Evolutionary conservation across 1,284 basidiomycete genomes (phyloP).

Genomic region (Malassezia obtusa): DNA sequence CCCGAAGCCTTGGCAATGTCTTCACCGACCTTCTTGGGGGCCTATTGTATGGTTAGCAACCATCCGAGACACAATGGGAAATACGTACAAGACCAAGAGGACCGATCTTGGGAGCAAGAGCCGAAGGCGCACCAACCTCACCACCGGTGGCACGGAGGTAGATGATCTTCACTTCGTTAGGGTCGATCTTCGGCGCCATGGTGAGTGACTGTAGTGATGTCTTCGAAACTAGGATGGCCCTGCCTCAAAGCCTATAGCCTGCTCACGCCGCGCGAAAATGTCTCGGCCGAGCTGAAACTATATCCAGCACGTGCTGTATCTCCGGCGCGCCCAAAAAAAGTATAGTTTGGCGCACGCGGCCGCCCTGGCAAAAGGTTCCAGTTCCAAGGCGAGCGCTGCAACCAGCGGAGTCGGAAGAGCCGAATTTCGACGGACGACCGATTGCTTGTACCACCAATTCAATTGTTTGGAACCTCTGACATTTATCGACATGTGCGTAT

Average conservation of each 20-base stretch:
- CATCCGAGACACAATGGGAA: neutral
- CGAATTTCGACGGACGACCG: slow-evolving; percentile 1
- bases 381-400: slow-evolving; percentile 1
- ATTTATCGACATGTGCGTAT: slow-evolving; percentile 14
- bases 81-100: slow-evolving; percentile 89
- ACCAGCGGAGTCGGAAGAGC: neutral
- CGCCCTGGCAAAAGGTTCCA: neutral
- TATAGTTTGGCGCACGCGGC: slow-evolving; percentile 18
- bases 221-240: slow-evolving; percentile 11
- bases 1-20: slow-evolving; percentile 99
- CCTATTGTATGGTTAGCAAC: slow-evolving; percentile 54
- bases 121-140: slow-evolving; percentile 98
- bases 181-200: slow-evolving; percentile 56
- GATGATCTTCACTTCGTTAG: slow-evolving; percentile 94
- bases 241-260: neutral
- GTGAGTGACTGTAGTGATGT: slow-evolving; percentile 26
- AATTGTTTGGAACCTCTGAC: slow-evolving; percentile 14
- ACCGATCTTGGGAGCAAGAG: slow-evolving; percentile 98
- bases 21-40: slow-evolving; percentile 99
- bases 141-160: slow-evolving; percentile 98
- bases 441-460: slow-evolving; percentile 17
- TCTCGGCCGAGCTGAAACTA: slow-evolving; percentile 12
- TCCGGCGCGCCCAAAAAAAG: neutral
- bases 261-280: slow-evolving; percentile 8
- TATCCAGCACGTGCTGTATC: slow-evolving; percentile 7